A percentile compares a stretch with the other conserved stretches of the same genome.
These are phyloP conservation scores for Lasiosphaeris hirsuta DNA, from an alignment of 495 filamentous ascomycete genomes.

Conservation along the genomic window DNA sequence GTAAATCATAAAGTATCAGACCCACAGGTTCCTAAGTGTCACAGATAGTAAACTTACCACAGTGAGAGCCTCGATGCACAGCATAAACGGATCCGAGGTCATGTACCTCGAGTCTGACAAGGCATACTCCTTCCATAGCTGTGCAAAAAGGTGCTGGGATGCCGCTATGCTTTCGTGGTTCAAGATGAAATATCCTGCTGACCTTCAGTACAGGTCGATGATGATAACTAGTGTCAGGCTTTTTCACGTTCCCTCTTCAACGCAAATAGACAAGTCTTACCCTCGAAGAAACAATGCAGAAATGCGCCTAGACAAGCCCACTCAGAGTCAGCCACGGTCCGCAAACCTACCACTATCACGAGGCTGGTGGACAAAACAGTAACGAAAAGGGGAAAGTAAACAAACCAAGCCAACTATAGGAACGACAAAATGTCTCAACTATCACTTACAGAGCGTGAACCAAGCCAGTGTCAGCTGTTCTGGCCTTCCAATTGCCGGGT, in stretches of 20 bases:
- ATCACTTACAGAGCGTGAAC: no score
- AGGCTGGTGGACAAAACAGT: no score
- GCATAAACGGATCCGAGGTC: conserved; percentile 72
- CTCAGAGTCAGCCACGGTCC: no score
- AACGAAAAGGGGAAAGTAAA: no score
- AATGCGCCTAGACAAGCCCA: conserved; percentile 39
- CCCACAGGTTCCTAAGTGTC: background rate
- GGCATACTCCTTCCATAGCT: conserved; percentile 88
- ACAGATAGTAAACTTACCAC: conserved; percentile 50
- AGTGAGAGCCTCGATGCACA: conserved; percentile 82
- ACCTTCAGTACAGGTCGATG: background rate
- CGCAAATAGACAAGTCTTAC: conserved; percentile 30
- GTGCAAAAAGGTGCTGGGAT: conserved; percentile 57
- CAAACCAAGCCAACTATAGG: no score
- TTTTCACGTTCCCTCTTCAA: no score
- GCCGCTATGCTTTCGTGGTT: conserved; percentile 52
- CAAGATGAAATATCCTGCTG: conserved; percentile 67
- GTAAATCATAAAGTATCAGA: background rate
- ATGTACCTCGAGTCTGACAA: conserved; percentile 81
- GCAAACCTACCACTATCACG: no score
- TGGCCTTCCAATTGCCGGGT: no score
- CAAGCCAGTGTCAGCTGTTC: no score
- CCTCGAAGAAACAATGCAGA: conserved; percentile 79
- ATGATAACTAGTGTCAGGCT: background rate
- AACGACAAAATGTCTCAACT: no score